phyloP scores from a whole-genome alignment of 2,329 filamentous ascomycete genomes.

The Sclerotinia glacialis region DNA sequence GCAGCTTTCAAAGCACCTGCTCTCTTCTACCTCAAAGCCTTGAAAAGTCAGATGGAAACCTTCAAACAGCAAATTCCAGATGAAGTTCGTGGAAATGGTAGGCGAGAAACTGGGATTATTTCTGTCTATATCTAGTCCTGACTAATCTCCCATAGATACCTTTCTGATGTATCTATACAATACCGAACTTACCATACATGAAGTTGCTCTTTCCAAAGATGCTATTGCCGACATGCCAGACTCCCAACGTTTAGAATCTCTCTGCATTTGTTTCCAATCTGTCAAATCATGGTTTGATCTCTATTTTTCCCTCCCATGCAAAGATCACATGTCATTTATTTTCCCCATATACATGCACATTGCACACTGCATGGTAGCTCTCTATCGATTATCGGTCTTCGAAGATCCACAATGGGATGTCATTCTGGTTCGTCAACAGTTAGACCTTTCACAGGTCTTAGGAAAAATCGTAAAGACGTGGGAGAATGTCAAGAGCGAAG shows the following conservation, averaged over 20 bases:
- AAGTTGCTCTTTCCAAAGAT: constrained; percentile 1
- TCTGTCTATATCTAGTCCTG: not conserved
- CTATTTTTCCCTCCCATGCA: constrained; percentile 6
- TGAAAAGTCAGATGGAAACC: constrained; percentile 60
- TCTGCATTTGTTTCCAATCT: constrained; percentile 17
- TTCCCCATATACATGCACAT: constrained; percentile 10
- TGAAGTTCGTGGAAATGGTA: constrained; percentile 45
- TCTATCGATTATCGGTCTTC: constrained; percentile 15
- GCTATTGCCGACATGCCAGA: not conserved
- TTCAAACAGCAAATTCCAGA: constrained; percentile 65
- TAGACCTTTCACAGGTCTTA: constrained; percentile 12
- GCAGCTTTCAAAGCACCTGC: constrained; percentile 31
- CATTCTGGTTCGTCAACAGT: constrained; percentile 4
- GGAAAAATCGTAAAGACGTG: not conserved
- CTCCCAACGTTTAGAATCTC: constrained; percentile 8
- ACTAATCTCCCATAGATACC: not conserved
- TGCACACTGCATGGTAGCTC: constrained; percentile 14
- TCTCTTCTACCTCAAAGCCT: constrained; percentile 39
- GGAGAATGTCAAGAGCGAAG: not conserved
- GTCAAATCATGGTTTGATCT: constrained; percentile 23
- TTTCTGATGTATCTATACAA: constrained; percentile 18
- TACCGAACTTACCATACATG: constrained; percentile 21
- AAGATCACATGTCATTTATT: constrained; percentile 2
- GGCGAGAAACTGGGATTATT: not conserved
- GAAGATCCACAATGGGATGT: constrained; percentile 18